phyloP scores from a whole-genome alignment of 768 basidiomycete genomes.

The Phanerochaete carnosa region DNA sequence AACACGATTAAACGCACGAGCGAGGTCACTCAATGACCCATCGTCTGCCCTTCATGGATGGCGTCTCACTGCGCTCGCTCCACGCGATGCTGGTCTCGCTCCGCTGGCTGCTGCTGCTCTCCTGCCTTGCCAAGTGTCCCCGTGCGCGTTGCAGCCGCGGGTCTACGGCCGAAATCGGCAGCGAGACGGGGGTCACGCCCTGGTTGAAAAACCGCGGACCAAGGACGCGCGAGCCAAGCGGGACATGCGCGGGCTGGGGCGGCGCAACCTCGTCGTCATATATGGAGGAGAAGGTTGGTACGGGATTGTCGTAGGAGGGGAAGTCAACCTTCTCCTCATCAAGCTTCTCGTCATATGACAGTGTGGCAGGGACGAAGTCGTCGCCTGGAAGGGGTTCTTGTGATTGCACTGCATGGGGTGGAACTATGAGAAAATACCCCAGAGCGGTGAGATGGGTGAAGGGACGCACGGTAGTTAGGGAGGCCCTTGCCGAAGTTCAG shows the following conservation, averaged over 20 bases:
- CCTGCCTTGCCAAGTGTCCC: conserved; percentile 26
- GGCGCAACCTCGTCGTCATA: conserved; percentile 31
- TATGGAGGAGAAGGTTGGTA: conserved; percentile 51
- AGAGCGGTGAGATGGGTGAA: neutral
- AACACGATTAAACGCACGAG: neutral
- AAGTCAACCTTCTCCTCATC: conserved; percentile 54
- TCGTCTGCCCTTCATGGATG: conserved; percentile 31
- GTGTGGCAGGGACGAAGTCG: conserved; percentile 33
- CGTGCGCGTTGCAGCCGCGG: conserved; percentile 12
- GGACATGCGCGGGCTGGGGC: conserved; percentile 35
- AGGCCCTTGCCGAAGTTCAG: conserved; percentile 79
- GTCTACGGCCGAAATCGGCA: conserved; percentile 34
- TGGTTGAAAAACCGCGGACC: conserved; percentile 45
- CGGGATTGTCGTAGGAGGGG: conserved; percentile 47
- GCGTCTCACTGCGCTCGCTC: conserved; percentile 13
- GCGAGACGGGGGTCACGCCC: conserved; percentile 8
- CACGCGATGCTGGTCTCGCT: conserved; percentile 42
- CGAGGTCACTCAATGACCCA: conserved; percentile 47
- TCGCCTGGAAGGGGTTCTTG: conserved; percentile 48
- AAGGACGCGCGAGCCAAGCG: conserved; percentile 29
- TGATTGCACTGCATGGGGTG: conserved; percentile 43
- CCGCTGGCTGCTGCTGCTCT: conserved; percentile 36
- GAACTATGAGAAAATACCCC: neutral
- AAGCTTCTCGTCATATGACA: conserved; percentile 28
- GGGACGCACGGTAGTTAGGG: conserved; percentile 38